Conservation (phyloP, 108 stramenopile species). For the Nannochloropsis granulata region DNA sequence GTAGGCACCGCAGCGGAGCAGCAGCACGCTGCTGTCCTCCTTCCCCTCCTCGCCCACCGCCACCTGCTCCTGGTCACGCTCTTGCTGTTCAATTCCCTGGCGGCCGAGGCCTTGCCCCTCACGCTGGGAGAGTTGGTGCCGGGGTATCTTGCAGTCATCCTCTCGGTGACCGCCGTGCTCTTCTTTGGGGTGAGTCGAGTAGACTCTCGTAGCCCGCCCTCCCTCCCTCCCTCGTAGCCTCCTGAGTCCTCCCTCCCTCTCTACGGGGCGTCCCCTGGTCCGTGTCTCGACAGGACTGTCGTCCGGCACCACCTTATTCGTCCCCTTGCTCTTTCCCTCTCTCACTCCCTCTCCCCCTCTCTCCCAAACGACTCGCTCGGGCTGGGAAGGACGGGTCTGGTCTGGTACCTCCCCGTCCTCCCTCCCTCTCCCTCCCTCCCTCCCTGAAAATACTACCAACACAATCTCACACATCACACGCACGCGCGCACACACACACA, state of each 20-base stretch:
- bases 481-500: too few species aligned
- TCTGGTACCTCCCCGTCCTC: neutral
- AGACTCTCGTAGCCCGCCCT: neutral
- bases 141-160: constrained; percentile 53
- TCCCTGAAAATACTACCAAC: neutral
- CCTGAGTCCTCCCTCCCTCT: too few species aligned
- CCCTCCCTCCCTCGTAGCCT: neutral
- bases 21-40: constrained; percentile 21
- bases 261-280: too few species aligned
- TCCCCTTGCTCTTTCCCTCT: neutral
- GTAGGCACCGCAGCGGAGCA: constrained; percentile 20
- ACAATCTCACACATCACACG: too few species aligned
- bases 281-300: too few species aligned
- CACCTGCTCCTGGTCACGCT: constrained; percentile 81
- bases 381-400: neutral
- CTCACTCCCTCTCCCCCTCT: neutral
- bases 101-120: constrained; percentile 61
- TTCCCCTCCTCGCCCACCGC: constrained; percentile 43
- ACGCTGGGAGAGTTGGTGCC: constrained; percentile 76
- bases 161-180: constrained; percentile 75
- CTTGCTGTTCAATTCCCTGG: constrained; percentile 60
- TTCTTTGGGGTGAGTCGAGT: constrained; percentile 50
- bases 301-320: too few species aligned
- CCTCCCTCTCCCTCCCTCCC: neutral
- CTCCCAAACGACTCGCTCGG: neutral